phyloP scores from a whole-genome alignment of 495 filamentous ascomycete species.

The Podospora conica region DNA sequence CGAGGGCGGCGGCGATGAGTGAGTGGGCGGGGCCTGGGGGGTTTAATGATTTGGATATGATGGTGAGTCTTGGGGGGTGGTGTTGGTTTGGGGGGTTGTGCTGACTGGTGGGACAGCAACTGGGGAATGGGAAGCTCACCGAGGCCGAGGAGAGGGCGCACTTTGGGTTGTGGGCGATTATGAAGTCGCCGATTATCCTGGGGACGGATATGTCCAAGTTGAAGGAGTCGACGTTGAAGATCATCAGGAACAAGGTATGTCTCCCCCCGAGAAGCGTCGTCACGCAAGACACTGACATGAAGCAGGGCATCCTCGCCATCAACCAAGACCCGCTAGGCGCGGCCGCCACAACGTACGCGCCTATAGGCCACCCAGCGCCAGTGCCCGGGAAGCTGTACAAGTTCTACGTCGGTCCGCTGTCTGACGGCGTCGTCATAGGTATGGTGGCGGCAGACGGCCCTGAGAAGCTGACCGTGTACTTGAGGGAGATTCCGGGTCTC shows the following conservation, averaged over 20 bases:
- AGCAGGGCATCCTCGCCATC: background rate
- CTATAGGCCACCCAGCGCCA: background rate
- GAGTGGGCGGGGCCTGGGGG: background rate
- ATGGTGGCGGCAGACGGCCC: background rate
- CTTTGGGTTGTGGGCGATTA: background rate
- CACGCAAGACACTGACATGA: background rate
- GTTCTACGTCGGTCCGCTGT: background rate
- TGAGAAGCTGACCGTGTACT: background rate
- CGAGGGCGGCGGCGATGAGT: background rate
- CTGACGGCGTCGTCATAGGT: background rate
- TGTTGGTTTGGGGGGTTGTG: background rate
- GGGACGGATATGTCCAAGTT: background rate
- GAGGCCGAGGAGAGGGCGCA: background rate
- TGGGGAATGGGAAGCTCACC: background rate
- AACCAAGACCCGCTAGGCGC: background rate
- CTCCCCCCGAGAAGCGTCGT: too few species aligned
- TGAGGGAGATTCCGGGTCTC: background rate
- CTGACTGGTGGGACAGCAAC: background rate
- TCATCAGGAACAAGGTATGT: background rate
- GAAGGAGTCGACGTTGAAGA: background rate
- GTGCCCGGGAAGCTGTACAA: background rate
- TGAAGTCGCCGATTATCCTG: background rate
- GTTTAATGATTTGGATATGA: background rate
- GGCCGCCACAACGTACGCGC: background rate
- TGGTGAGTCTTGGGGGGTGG: background rate